Base-by-base conservation (phyloP, 805 yeast genomes). In the Yarrowia osloensis region DNA sequence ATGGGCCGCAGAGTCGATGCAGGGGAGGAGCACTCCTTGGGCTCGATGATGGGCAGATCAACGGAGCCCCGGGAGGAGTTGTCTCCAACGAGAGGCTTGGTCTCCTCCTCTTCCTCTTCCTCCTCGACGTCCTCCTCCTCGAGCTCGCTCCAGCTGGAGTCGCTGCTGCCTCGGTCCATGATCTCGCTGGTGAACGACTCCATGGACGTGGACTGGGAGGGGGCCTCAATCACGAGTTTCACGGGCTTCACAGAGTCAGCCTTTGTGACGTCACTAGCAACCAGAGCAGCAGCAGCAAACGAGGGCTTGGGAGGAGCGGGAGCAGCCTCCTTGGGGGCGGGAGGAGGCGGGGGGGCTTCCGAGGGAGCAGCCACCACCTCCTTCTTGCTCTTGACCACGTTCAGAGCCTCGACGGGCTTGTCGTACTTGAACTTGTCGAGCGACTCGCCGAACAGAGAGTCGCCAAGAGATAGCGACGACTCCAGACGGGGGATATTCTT, bases 391-490 rank as follows among this genome's bases (percentile, higher is more conserved):
- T 57, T 57, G 39, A 40, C 49, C 8, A 57, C 37, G 9, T 57
- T 19, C 49, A 57, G 15, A 11, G 47, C 49, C 49, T 57, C 63
- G 7, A 57, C 49, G 3, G 63, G 63, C 21, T 29, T 26, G 21
- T 40, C 49, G 15, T 57, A 37, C 49, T 57, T 57, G 63, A 57
- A 57, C 63, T 57, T 57, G 49, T 57, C 63, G 7, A 57, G 63
- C 7, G 49, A 39, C 49, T 40, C 63, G 2, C 63, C 63, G 15
- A 57, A 57, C 5, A 57, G 49, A 24, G 63, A 57, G 9, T 39
- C 49, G 15, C 63, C 63, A n/a, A 57, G 63, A 17, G 62, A 54
- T 8, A 54, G 17, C 8, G 62, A 37, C 9, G 46, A 37, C 35
- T 54, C 62, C 22, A 54, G 21, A 6, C 35, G 46, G 6, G 62